Evolutionary conservation across 257 asterid genomes (phyloP).

Genomic region (Ligustrum vulgare): DNA sequence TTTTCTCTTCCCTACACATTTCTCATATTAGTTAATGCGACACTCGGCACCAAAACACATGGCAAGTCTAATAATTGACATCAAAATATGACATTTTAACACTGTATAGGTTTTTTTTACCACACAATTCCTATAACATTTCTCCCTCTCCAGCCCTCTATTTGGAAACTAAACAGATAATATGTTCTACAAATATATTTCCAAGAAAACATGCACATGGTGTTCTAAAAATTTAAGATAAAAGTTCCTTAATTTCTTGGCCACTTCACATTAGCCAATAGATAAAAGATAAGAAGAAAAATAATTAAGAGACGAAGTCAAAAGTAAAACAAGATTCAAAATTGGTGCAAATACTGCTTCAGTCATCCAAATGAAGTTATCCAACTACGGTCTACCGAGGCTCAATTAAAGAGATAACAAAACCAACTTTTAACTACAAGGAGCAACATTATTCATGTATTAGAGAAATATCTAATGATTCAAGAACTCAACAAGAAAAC

Average conservation of each 20-base stretch:
- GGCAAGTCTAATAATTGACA: not conserved
- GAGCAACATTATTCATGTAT: slow-evolving; percentile 5
- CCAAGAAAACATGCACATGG: no score
- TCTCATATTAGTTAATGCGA: not conserved
- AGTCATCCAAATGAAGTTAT: not conserved
- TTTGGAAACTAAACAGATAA: not conserved
- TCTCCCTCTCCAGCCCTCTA: no score
- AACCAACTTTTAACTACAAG: not conserved
- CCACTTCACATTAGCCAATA: not conserved
- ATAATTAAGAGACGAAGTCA: not conserved
- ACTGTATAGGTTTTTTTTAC: not conserved
- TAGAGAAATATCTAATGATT: not conserved
- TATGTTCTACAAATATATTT: not conserved
- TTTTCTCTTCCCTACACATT: no score
- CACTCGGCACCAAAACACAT: not conserved
- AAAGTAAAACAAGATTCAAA: not conserved
- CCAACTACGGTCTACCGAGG: not conserved
- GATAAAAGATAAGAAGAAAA: not conserved
- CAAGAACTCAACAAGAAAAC: no score
- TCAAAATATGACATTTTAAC: not conserved
- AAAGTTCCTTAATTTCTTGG: not conserved
- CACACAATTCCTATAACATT: not conserved
- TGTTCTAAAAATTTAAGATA: not conserved
- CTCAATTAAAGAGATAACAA: not conserved
- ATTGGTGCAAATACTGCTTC: not conserved